phyloP scores from a whole-genome alignment of 2,329 filamentous ascomycete species.

The Keithomyces neogunnii region DNA sequence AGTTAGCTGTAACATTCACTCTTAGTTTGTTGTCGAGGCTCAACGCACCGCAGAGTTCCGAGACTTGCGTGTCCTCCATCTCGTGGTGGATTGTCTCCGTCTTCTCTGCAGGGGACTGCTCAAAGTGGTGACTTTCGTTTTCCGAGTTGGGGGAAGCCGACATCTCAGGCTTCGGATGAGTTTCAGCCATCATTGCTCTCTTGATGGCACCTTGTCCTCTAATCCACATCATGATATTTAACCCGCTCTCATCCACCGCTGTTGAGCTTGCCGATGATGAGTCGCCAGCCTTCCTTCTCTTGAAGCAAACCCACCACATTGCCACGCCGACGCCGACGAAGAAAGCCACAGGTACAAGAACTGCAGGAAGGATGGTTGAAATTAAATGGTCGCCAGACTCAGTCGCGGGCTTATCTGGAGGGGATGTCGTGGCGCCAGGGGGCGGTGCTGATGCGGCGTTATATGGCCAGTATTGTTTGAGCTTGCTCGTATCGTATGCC shows the following conservation, averaged over 20 bases:
- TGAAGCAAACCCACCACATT: constrained; percentile 44
- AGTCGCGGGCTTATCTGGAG: neutral
- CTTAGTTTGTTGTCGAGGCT: neutral
- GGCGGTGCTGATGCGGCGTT: constrained; percentile 13
- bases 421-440: neutral
- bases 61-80: constrained; percentile 34
- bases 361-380: constrained; percentile 9
- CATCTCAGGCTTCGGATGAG: neutral
- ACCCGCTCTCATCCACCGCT: constrained; percentile 34
- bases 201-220: constrained; percentile 35
- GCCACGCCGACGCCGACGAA: constrained; percentile 25
- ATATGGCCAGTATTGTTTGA: constrained; percentile 56
- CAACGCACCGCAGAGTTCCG: constrained; percentile 38
- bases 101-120: neutral
- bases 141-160: constrained; percentile 7
- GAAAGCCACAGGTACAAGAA: constrained; percentile 8
- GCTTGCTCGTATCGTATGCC: constrained; percentile 46
- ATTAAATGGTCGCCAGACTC: neutral
- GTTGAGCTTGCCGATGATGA: constrained; percentile 27
- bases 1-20: constrained; percentile 3
- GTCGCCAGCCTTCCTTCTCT: constrained; percentile 26
- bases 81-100: constrained; percentile 19
- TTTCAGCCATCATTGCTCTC: constrained; percentile 9
- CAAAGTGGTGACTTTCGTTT: neutral
- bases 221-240: constrained; percentile 45